A percentile compares a stretch with the other conserved stretches of the same genome.
phyloP scores from a whole-genome alignment of 331 rosid species.

The Malus hybrid region DNA sequence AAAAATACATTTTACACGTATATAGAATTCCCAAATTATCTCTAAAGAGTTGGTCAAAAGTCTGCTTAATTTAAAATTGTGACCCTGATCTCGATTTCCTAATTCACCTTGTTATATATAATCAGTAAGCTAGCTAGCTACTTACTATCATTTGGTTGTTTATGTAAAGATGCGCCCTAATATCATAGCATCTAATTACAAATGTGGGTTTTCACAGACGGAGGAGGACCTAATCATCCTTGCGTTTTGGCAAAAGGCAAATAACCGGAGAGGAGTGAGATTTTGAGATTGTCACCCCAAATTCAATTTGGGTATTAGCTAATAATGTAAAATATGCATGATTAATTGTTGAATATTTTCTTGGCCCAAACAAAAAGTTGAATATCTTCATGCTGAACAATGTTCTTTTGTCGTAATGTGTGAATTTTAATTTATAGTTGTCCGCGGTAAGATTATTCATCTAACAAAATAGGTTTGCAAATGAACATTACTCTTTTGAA shows the following conservation, averaged over 20 bases:
- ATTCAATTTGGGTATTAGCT: neutral
- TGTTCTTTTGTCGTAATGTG: too few species aligned
- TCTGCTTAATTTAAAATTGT: neutral
- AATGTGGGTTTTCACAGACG: neutral
- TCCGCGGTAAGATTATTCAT: neutral
- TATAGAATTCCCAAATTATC: neutral
- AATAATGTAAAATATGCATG: constrained; percentile 5
- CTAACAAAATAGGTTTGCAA: neutral
- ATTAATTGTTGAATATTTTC: constrained; percentile 10
- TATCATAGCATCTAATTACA: neutral
- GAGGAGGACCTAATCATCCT: neutral
- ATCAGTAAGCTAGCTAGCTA: neutral
- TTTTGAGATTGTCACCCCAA: too few species aligned
- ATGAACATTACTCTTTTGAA: neutral
- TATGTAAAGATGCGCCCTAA: neutral
- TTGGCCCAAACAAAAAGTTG: neutral
- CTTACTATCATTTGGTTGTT: constrained; percentile 1
- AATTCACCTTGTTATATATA: too few species aligned
- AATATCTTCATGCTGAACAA: neutral
- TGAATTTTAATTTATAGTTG: neutral
- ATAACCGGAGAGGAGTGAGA: too few species aligned
- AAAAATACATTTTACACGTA: neutral
- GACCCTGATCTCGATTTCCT: neutral
- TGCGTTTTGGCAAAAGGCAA: neutral
- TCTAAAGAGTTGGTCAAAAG: neutral